Base-by-base conservation (phyloP, 2,329 filamentous ascomycete species). In the Lizonia empirigonia region DNA sequence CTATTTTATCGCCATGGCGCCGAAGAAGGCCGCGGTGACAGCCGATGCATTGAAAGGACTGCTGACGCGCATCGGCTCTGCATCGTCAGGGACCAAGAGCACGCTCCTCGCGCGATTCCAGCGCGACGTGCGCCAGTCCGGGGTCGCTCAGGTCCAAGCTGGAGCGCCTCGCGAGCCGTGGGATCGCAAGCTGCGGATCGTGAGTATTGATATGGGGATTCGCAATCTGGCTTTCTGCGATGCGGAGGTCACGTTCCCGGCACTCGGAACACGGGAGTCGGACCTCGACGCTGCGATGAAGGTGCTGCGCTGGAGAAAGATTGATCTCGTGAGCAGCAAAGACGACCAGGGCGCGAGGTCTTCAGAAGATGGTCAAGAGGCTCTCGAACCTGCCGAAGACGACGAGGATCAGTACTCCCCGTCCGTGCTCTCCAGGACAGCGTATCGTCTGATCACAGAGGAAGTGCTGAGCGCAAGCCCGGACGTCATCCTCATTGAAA, bases 201-300 rank as follows among this genome's bases (percentile, higher is more conserved):
- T 94, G 26, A 92, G 89, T 67, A 87, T 95, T 55, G 90, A 95
- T 70, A 88, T 94, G 84, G 90, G 90, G 4, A 88, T 95, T 59
- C 85, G 84, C 34, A 95, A 95, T 68, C 77, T 95, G 4, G 90
- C 89, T 1, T 90, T 85, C 68, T 89, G 88, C 58, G 79, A 90
- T 54, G 71, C 89, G 24, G 64, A 74, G 15, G 65, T 81, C 1
- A 38, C 59, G 7, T 44, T 44, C 23, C 27, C 46, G 30, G 13
- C 19, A 12, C 7, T 12, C 33, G 2, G 24, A 18, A 12, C 29
- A n/a, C n/a, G n/a, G n/a, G n/a, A n/a, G n/a, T n/a, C 19, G 10
- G n/a, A 7, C 16, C 41, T 51, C 19, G 18, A 37, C 16, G 52
- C 64, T 0, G 50, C 47, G 1, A 69, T 72, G 67, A 40, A 64